These are phyloP conservation scores for Colletotrichum truncatum DNA, from an alignment of 2,329 filamentous ascomycete species.

Conservation along the genomic window DNA sequence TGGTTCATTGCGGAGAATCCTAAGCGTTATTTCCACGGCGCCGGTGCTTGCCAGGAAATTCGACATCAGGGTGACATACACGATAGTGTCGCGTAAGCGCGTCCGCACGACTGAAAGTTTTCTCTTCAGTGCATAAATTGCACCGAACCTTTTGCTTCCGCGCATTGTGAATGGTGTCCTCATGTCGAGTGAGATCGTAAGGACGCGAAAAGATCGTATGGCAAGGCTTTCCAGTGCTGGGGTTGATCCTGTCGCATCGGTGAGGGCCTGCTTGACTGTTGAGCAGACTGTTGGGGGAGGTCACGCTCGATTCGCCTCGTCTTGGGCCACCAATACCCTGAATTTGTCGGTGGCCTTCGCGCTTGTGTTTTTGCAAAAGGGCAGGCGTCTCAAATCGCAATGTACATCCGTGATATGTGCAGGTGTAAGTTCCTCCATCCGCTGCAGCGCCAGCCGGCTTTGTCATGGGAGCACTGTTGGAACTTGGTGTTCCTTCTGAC, in stretches of 20 bases:
- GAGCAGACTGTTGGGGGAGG: slow-evolving; percentile 60
- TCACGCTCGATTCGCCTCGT: slow-evolving; percentile 45
- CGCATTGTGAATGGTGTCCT: slow-evolving; percentile 96
- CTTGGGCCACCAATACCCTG: slow-evolving; percentile 56
- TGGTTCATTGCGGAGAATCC: no score
- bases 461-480: slow-evolving; percentile 40
- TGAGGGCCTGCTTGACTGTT: slow-evolving; percentile 95
- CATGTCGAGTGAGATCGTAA: slow-evolving; percentile 95
- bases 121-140: slow-evolving; percentile 92
- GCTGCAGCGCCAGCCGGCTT: slow-evolving; percentile 72
- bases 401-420: slow-evolving; percentile 92
- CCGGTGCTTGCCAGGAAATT: slow-evolving; percentile 75
- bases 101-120: slow-evolving; percentile 96
- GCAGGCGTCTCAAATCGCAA: slow-evolving; percentile 88
- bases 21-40: slow-evolving; percentile 35
- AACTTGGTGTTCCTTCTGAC: slow-evolving; percentile 35
- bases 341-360: slow-evolving; percentile 88
- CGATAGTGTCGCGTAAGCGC: slow-evolving; percentile 94
- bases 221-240: slow-evolving; percentile 93
- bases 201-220: slow-evolving; percentile 93
- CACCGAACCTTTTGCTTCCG: slow-evolving; percentile 95
- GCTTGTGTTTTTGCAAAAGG: slow-evolving; percentile 93
- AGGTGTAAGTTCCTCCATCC: slow-evolving; percentile 91
- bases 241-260: slow-evolving; percentile 91
- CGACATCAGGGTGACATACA: slow-evolving; percentile 90